Evolutionary conservation across 345 rosid species (phyloP).

Genomic region (Rubroshorea leprosula): DNA sequence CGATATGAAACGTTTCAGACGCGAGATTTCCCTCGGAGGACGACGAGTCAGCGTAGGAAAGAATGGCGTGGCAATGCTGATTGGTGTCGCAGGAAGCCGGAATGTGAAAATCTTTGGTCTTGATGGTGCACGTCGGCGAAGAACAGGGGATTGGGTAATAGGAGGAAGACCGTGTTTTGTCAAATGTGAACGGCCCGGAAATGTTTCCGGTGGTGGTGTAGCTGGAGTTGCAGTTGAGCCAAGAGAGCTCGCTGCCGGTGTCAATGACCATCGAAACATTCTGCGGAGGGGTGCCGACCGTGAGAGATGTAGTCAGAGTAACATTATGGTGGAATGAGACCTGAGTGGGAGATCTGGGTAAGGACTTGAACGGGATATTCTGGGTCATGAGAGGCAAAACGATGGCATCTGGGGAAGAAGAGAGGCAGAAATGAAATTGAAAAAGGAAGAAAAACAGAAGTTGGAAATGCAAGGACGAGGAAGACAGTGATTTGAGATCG

Average conservation of each 20-base stretch:
- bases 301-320: constrained; percentile 63
- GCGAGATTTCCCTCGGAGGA: constrained; percentile 88
- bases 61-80: constrained; percentile 68
- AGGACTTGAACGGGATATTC: constrained; percentile 28
- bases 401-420: constrained; percentile 27
- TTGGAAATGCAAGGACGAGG: background rate
- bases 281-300: constrained; percentile 87
- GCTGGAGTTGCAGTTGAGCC: constrained; percentile 76
- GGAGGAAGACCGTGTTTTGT: constrained; percentile 60
- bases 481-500: constrained; percentile 8
- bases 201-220: constrained; percentile 1
- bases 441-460: background rate
- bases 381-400: constrained; percentile 60
- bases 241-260: constrained; percentile 91
- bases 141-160: constrained; percentile 60
- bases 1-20: constrained; percentile 51
- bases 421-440: constrained; percentile 8
- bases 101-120: constrained; percentile 65
- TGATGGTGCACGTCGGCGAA: constrained; percentile 59
- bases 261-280: constrained; percentile 82
- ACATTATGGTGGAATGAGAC: constrained; percentile 79
- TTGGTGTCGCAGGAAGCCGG: constrained; percentile 80
- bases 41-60: constrained; percentile 81
- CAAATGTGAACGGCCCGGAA: constrained; percentile 33
- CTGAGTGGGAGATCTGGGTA: constrained; percentile 53